Conservation (phyloP, 805 yeast genomes). For the Metschnikowia cubensis region DNA sequence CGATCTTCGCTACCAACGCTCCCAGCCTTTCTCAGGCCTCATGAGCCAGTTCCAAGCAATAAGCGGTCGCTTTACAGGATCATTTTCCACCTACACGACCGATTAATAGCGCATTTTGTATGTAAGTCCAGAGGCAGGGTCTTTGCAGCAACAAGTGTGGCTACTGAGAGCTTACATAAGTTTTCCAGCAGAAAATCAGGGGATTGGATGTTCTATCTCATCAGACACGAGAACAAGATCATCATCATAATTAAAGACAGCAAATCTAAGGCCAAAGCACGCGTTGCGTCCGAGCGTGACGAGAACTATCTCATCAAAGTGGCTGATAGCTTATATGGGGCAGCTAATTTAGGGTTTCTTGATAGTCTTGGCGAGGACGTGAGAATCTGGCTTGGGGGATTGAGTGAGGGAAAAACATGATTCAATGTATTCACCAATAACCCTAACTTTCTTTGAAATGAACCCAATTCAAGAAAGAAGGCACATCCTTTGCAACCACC, state of each 20-base stretch:
- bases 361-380: constrained; percentile 43
- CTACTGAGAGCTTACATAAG: constrained; percentile 38
- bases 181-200: constrained; percentile 33
- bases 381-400: constrained; percentile 36
- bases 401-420: constrained; percentile 8
- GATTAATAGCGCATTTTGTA: constrained; percentile 30
- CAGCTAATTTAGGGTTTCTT: constrained; percentile 33
- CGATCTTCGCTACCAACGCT: constrained; percentile 38
- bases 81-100: constrained; percentile 36
- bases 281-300: constrained; percentile 10
- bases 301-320: constrained; percentile 12
- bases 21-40: constrained; percentile 14
- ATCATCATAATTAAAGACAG: constrained; percentile 35
- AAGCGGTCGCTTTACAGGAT: not conserved
- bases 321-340: constrained; percentile 26
- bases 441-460: constrained; percentile 1
- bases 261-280: constrained; percentile 20
- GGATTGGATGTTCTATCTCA: constrained; percentile 42
- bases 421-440: no score
- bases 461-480: constrained; percentile 33
- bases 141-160: constrained; percentile 18
- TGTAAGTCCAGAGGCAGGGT: constrained; percentile 21
- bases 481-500: constrained; percentile 40
- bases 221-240: constrained; percentile 26
- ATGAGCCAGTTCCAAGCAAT: not conserved